Conservation (phyloP, 1,284 basidiomycete species). For the Acaromyces ingoldii region DNA sequence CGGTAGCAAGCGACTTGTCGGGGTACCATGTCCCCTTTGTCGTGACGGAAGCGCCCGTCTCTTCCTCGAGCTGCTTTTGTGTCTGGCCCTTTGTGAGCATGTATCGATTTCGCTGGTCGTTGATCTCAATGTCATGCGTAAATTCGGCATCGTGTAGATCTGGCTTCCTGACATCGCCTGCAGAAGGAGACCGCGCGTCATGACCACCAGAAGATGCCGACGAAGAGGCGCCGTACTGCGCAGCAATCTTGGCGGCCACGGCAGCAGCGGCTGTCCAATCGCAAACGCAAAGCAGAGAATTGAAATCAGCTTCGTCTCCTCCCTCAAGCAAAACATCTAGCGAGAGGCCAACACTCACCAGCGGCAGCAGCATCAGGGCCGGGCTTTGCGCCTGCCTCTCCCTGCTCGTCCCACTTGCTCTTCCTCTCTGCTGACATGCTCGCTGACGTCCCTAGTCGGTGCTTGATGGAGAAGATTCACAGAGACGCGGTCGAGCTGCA, state of each 20-base stretch:
- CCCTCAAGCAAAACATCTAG: neutral
- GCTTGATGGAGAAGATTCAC: too few relatives aligned
- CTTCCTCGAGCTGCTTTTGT: constrained; percentile 70
- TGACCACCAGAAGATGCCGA: constrained; percentile 12
- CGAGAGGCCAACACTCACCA: constrained; percentile 5
- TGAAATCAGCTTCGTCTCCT: neutral
- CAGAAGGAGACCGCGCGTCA: constrained; percentile 18
- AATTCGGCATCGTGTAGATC: constrained; percentile 72
- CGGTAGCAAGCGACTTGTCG: constrained; percentile 35
- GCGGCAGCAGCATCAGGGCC: constrained; percentile 17
- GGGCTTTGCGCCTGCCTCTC: neutral
- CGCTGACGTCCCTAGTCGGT: too few relatives aligned
- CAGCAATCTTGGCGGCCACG: constrained; percentile 44
- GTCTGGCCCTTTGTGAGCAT: constrained; percentile 89
- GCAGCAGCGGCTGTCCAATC: constrained; percentile 23
- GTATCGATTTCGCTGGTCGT: constrained; percentile 92
- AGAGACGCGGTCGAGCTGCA: too few relatives aligned
- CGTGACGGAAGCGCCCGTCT: constrained; percentile 45
- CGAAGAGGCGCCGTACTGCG: constrained; percentile 22
- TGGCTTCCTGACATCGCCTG: constrained; percentile 55
- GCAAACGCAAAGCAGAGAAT: constrained; percentile 1
- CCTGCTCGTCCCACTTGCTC: constrained; percentile 21
- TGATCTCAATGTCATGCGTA: constrained; percentile 90
- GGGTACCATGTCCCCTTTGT: constrained; percentile 70
- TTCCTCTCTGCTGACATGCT: constrained; percentile 17